Percentiles rank a stretch among this genome's conserved stretches.
Conservation (phyloP, 257 asterid genomes). For the Cynanchum wilfordii region DNA sequence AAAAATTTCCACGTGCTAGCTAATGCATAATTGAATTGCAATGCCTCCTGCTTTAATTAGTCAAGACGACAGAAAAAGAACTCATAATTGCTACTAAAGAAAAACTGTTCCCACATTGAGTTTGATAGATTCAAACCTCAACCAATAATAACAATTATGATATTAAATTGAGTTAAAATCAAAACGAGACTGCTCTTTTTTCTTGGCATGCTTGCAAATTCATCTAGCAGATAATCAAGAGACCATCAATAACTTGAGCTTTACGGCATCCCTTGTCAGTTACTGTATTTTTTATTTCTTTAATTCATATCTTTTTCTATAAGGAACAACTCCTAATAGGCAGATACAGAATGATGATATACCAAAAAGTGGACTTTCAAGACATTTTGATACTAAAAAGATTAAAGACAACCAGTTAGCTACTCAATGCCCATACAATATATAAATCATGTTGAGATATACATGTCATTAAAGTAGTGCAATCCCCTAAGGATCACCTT, state of each 20-base stretch:
- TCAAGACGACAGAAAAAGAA: background rate
- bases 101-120: background rate
- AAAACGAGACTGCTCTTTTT: too few species aligned
- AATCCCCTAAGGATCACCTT: background rate
- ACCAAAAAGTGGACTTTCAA: background rate
- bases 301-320: background rate
- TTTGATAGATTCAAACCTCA: background rate
- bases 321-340: background rate
- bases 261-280: background rate
- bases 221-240: background rate
- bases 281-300: background rate
- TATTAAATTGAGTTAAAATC: too few species aligned
- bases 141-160: too few species aligned
- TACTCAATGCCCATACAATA: background rate
- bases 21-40: background rate
- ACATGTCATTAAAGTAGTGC: background rate
- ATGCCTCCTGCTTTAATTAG: background rate
- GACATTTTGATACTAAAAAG: background rate
- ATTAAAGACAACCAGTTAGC: background rate
- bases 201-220: background rate
- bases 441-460: constrained; percentile 4
- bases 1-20: background rate
- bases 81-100: background rate
- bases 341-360: background rate
- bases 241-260: background rate